Evolutionary conservation across 176 grass and related monocot genomes (phyloP), one percentile per base, ranked within the genome.

Genomic region (Cenchrus purpureus): DNA sequence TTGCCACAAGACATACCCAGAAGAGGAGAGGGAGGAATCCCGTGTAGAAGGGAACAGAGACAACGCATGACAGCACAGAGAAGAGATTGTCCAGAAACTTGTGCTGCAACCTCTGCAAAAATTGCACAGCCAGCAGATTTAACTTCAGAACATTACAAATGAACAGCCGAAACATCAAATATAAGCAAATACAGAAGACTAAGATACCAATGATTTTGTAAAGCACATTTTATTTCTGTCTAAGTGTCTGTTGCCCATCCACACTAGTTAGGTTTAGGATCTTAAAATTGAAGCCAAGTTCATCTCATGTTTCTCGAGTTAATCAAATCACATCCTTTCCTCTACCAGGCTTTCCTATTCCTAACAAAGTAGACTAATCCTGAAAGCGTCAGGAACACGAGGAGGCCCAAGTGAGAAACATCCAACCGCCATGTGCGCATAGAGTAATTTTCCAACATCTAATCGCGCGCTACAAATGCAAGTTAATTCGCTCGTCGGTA

Each of bases 11-110:
- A 45, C 83, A 56, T 95, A 98, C 97, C 97, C 97, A 98, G 76
- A 98, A 98, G 46, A 99, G 91, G 34, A 99, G 84, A 48, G 97
- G 94, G 42, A 99, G 91, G 75, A 99, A 99, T 84, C 93, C 97
- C 19, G 97, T 99, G 82, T 96, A 99, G 82, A 99, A 99, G 25
- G 97, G 97, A 71, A 94, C 97, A 12, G 97, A 96, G 14, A 99
- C 94, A 88, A 92, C 78, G 70, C 93, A 92, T 63, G 97, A 99
- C 72, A 99, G 84, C 79, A 88, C 25, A 12, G 97, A 94, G 88
- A 99, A 99, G 68, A 99, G 78, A 46, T 83, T 88, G 89, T 99
- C 97, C 64, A 96, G 83, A 60, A 91, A 78, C 68, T 17, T 87
- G 80, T 94, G 86, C 8, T 94, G 94, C 9, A 84, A 56, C 84